Conservation (phyloP, 2,329 filamentous ascomycete genomes). For the Dactylellina leptospora region DNA sequence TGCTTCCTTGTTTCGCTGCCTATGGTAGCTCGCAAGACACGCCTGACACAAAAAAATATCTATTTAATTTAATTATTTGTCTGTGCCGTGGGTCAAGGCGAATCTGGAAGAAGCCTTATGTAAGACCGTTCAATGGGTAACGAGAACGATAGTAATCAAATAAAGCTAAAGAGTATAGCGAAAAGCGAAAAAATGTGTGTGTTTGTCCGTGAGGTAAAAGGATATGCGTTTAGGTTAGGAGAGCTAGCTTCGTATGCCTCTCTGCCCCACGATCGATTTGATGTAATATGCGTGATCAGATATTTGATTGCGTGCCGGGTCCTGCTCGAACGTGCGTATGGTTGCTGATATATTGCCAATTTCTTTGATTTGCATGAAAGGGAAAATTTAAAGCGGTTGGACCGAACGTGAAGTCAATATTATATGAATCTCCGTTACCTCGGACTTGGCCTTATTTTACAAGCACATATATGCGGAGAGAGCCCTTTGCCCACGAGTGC, state of each 20-base stretch:
- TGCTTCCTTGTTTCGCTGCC: constrained; percentile 28
- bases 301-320: constrained; percentile 36
- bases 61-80: constrained; percentile 38
- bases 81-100: constrained; percentile 51
- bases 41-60: constrained; percentile 34
- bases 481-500: constrained; percentile 33
- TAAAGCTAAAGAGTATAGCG: constrained; percentile 44
- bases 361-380: constrained; percentile 50
- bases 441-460: constrained; percentile 35
- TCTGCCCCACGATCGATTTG: constrained; percentile 43
- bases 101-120: constrained; percentile 48
- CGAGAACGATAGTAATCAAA: constrained; percentile 52
- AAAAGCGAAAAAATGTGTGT: constrained; percentile 41
- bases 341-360: constrained; percentile 43
- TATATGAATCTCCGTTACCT: constrained; percentile 40
- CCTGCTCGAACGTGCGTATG: constrained; percentile 36
- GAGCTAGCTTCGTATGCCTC: constrained; percentile 34
- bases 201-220: constrained; percentile 37
- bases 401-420: constrained; percentile 52
- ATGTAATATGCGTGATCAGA: constrained; percentile 51
- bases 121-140: constrained; percentile 48
- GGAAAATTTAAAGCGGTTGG: constrained; percentile 42
- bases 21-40: constrained; percentile 23
- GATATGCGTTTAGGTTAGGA: constrained; percentile 34
- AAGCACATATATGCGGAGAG: constrained; percentile 34